These are phyloP conservation scores for Oidium heveae DNA, from an alignment of 2,329 filamentous ascomycete genomes.

Conservation along the genomic window DNA sequence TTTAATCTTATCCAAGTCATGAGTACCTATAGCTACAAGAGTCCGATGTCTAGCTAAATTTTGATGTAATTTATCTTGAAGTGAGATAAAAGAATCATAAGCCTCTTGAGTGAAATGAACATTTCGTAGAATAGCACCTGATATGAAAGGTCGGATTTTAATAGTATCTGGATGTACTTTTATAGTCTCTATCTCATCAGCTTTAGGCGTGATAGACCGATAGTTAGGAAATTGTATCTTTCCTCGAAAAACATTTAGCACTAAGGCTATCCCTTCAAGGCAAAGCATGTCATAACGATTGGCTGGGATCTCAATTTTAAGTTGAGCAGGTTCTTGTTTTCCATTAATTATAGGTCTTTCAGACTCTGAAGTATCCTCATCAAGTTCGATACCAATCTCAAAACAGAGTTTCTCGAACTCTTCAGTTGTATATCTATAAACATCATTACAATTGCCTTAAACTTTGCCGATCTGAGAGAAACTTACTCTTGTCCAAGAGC, in stretches of 20 bases:
- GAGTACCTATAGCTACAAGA: constrained; percentile 88
- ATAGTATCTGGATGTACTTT: constrained; percentile 52
- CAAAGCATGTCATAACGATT: constrained; percentile 91
- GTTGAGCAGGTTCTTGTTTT: constrained; percentile 65
- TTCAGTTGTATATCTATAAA: constrained; percentile 55
- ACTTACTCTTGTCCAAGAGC: constrained; percentile 68
- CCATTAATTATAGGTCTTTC: constrained; percentile 51
- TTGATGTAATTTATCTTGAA: constrained; percentile 95
- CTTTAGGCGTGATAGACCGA: constrained; percentile 43
- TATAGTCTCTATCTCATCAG: constrained; percentile 54
- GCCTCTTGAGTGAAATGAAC: constrained; percentile 75
- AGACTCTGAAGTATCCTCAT: constrained; percentile 41
- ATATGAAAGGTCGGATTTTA: constrained; percentile 65
- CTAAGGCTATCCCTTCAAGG: constrained; percentile 87
- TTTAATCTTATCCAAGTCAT: constrained; percentile 80
- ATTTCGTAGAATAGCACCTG: constrained; percentile 69
- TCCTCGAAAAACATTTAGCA: constrained; percentile 83
- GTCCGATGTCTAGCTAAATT: constrained; percentile 86
- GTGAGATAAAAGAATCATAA: constrained; percentile 90
- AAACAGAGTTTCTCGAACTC: constrained; percentile 97
- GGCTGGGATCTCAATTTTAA: constrained; percentile 95
- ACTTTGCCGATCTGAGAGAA: constrained; percentile 11
- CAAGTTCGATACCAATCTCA: constrained; percentile 86
- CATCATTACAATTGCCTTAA: constrained; percentile 8
- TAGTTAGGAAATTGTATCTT: constrained; percentile 57